Percentiles rank a stretch among this genome's conserved stretches.
Conservation (phyloP, 2,329 filamentous ascomycete genomes). For the Aspergillus fischeri region DNA sequence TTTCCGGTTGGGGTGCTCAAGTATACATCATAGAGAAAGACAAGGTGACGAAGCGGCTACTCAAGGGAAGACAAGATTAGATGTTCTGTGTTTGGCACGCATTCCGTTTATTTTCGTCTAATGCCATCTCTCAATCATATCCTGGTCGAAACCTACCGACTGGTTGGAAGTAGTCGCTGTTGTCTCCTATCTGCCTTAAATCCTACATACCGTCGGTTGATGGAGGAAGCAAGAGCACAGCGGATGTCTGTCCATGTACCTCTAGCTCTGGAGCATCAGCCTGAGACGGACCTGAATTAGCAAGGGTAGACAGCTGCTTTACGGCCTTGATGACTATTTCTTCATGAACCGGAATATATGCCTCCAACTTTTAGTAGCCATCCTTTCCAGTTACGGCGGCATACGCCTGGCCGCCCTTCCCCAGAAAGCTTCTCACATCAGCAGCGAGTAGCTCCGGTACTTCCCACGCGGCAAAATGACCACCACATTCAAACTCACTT, state of each 20-base stretch:
- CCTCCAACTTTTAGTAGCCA: constrained; percentile 24
- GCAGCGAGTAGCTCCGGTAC: constrained; percentile 42
- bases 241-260: neutral
- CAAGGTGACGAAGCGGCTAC: constrained; percentile 97
- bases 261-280: neutral
- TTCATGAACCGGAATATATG: neutral
- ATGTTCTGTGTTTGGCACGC: constrained; percentile 17
- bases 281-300: neutral
- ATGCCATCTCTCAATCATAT: constrained; percentile 11
- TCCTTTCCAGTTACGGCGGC: constrained; percentile 29
- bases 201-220: constrained; percentile 11
- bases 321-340: neutral
- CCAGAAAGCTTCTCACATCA: constrained; percentile 48
- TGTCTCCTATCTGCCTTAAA: constrained; percentile 26
- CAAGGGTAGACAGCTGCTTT: neutral
- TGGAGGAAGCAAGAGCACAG: constrained; percentile 1
- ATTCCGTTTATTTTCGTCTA: constrained; percentile 19
- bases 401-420: constrained; percentile 38
- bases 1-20: constrained; percentile 97
- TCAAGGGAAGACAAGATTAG: constrained; percentile 96
- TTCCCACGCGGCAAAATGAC: constrained; percentile 54
- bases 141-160: constrained; percentile 13
- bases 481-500: constrained; percentile 43
- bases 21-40: constrained; percentile 99
- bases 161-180: constrained; percentile 20